phyloP scores from a whole-genome alignment of 2,329 filamentous ascomycete species.

The Diaporthe amygdali region DNA sequence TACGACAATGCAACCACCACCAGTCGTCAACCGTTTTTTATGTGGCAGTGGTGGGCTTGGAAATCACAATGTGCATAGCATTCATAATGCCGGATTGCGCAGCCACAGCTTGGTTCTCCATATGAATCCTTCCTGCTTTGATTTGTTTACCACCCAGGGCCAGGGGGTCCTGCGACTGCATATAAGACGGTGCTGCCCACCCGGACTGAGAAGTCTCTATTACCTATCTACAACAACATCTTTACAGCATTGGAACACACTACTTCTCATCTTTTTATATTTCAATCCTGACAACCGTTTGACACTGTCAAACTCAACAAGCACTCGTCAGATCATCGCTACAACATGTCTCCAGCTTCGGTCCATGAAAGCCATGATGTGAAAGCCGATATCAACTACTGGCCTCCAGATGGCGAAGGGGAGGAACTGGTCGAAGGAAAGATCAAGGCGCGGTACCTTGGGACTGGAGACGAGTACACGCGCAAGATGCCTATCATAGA shows the following conservation, averaged over 20 bases:
- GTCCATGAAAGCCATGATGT: background rate
- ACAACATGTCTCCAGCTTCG: background rate
- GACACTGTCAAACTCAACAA: too few species aligned
- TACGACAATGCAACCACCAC: background rate
- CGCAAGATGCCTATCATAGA: background rate
- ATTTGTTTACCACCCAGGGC: too few species aligned
- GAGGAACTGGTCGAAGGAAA: background rate
- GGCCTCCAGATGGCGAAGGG: background rate
- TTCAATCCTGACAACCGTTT: background rate
- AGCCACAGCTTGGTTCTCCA: background rate
- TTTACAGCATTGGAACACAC: too few species aligned
- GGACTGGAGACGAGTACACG: background rate
- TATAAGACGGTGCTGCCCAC: too few species aligned
- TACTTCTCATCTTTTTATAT: too few species aligned
- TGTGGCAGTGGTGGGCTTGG: background rate
- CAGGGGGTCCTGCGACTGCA: too few species aligned
- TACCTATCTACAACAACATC: too few species aligned
- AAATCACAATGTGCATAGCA: background rate
- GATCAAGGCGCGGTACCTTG: background rate
- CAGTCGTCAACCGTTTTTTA: background rate
- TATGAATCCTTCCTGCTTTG: too few species aligned
- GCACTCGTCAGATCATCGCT: background rate
- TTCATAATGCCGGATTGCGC: too few species aligned
- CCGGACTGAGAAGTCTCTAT: too few species aligned
- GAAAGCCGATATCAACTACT: background rate